Evolutionary conservation across 257 asterid genomes (phyloP), one percentile per base, ranked within the genome.

Genomic region (Solanum raphanifolium): DNA sequence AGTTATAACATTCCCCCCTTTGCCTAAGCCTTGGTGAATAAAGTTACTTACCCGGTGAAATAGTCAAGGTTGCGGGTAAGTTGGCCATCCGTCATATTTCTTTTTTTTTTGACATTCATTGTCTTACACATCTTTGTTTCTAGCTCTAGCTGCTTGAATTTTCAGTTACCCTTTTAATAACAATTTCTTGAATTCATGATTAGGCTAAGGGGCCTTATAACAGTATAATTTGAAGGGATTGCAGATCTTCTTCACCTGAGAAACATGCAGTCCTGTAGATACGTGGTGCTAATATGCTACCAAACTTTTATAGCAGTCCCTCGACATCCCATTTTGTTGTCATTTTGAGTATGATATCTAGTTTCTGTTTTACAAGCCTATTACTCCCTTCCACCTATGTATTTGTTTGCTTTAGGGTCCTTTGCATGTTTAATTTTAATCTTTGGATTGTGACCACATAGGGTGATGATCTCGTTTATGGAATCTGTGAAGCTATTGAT

Each of bases 401-500:
- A 82, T 82, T 48, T 52, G 25, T 52, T 48, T 31, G 71, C 86
- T 48, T 82, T 82, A 29, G 38, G 65, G 43, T 48, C 71, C 71
- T 9, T 52, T 29, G 21, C 21, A 18, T 31, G 69, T 52, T 82
- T 52, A 52, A 31, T 82, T 31, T 82, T 48, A 20, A 82, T 48
- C 21, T 82, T 39, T 82, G 71, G 71, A 82, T 82, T 82, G 46
- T 86, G 88, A 83, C 83, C n/a, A 31, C 85, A 72, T 90, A 97
- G 99, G 99, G 95, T 86, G 98, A 92, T 88, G 75, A 88, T 73
- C 92, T 97, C 88, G 89, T 94, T 7, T 94, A 95, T 92, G 97
- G 96, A 92, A 90, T 94, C 90, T 93, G 96, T 94, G 99, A 92
- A 91, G 94, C 98, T 78, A 92, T 96, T 88, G 99, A 96, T 48